These are phyloP conservation scores for Starmerella vitae DNA, from an alignment of 805 yeast species.

Conservation along the genomic window DNA sequence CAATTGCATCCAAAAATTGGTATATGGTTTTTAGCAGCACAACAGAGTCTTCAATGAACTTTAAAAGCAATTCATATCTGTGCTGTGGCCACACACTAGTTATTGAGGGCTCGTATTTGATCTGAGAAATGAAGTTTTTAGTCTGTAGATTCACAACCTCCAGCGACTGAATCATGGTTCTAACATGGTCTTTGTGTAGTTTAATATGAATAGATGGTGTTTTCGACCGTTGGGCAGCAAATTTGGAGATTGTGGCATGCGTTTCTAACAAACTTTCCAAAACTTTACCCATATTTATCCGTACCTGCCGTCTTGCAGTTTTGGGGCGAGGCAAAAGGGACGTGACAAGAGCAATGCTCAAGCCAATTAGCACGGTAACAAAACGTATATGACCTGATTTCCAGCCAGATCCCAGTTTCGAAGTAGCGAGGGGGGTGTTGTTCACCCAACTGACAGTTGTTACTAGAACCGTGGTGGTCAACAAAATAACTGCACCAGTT, in stretches of 20 bases:
- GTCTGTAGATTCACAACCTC: slow-evolving; percentile 10
- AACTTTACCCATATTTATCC: slow-evolving; percentile 18
- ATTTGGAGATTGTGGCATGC: slow-evolving; percentile 22
- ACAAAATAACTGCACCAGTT: slow-evolving; percentile 23
- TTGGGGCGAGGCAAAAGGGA: slow-evolving; percentile 24
- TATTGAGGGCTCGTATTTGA: slow-evolving; percentile 25
- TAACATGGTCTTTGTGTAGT: slow-evolving; percentile 17
- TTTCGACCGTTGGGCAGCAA: slow-evolving; percentile 19
- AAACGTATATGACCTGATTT: slow-evolving; percentile 26
- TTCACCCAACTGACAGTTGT: slow-evolving; percentile 24
- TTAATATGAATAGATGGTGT: slow-evolving; percentile 18
- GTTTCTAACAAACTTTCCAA: slow-evolving; percentile 20
- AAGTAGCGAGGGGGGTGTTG: slow-evolving; percentile 7
- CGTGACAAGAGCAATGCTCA: slow-evolving; percentile 23
- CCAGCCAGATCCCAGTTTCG: slow-evolving; percentile 20
- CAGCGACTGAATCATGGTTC: slow-evolving; percentile 9
- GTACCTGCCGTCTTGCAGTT: slow-evolving; percentile 24
- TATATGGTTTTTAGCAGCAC: slow-evolving; percentile 17
- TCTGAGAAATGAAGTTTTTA: neutral
- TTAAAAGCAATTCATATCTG: slow-evolving; percentile 21
- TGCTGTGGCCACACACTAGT: slow-evolving; percentile 26
- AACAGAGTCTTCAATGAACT: slow-evolving; percentile 18
- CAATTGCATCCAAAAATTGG: slow-evolving; percentile 19
- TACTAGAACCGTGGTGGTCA: slow-evolving; percentile 21
- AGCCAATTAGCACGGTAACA: slow-evolving; percentile 22